A percentile compares a stretch with the other conserved stretches of the same genome.
Evolutionary conservation across 208 protist genomes (phyloP).

Genomic region (Acanthamoeba healyi): DNA sequence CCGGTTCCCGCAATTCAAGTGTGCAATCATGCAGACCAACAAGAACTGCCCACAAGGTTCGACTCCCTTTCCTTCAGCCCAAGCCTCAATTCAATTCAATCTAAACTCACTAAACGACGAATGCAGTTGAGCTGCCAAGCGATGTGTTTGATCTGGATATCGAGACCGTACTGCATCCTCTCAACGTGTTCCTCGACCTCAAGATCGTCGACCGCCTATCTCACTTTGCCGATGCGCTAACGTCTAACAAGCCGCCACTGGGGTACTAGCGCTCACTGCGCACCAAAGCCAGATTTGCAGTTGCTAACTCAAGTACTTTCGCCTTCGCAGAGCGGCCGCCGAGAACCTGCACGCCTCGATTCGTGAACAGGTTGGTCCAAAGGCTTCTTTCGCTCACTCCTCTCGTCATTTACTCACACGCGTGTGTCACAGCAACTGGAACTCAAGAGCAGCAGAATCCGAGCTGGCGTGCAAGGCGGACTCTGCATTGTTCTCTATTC

Average conservation of each 20-base stretch:
- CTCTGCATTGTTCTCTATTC: constrained; percentile 37
- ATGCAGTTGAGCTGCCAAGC: constrained; percentile 9
- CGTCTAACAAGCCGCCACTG: not conserved
- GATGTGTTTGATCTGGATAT: constrained; percentile 40
- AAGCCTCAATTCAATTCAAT: not conserved
- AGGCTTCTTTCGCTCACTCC: not conserved
- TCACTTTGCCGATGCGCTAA: not conserved
- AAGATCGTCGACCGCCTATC: constrained; percentile 16
- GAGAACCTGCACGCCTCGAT: not conserved
- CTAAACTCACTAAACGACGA: no score
- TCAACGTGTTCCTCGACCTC: constrained; percentile 42
- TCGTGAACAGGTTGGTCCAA: not conserved
- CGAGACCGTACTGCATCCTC: not conserved
- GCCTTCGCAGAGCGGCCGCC: not conserved
- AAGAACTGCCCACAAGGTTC: constrained; percentile 3
- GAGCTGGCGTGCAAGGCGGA: constrained; percentile 27
- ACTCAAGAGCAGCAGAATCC: not conserved
- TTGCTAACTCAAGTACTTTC: not conserved
- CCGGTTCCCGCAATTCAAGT: constrained; percentile 8
- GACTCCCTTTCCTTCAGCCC: not conserved
- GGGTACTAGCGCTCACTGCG: not conserved
- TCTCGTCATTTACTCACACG: not conserved
- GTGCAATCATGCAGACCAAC: constrained; percentile 47
- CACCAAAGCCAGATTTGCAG: not conserved
- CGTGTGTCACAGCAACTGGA: not conserved